phyloP scores from a whole-genome alignment of 2,329 filamentous ascomycete species.

The Oidium heveae region DNA sequence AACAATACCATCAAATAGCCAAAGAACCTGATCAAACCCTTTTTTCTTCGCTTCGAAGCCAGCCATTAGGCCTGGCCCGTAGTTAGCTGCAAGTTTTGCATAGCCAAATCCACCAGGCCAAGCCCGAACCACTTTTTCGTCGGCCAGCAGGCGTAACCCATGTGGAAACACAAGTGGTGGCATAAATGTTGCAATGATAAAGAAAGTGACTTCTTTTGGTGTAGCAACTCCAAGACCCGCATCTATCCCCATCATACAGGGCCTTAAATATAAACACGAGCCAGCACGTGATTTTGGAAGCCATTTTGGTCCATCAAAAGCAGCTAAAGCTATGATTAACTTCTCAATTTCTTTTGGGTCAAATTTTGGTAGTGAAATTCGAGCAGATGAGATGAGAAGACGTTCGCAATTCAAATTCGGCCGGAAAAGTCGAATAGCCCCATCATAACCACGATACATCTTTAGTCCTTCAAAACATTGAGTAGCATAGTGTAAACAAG shows the following conservation, averaged over 20 bases:
- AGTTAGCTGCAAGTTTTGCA: conserved; percentile 84
- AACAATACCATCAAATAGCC: conserved; percentile 63
- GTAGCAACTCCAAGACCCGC: conserved; percentile 56
- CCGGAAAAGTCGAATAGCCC: no score
- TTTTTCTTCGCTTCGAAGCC: conserved; percentile 45
- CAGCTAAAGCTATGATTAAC: no score
- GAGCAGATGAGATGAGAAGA: no score
- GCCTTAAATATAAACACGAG: conserved; percentile 51
- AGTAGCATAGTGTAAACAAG: conserved; percentile 66
- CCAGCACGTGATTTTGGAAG: conserved; percentile 43
- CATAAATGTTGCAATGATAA: conserved; percentile 47
- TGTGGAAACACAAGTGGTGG: conserved; percentile 25
- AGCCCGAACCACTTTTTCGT: conserved; percentile 57
- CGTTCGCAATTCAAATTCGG: no score
- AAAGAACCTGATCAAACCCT: conserved; percentile 80
- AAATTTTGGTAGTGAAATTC: no score
- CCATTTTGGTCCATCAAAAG: conserved; percentile 42
- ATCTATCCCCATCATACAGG: conserved; percentile 66
- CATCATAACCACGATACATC: no score
- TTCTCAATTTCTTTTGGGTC: no score
- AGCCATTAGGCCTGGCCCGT: conserved; percentile 59
- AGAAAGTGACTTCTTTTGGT: conserved; percentile 68
- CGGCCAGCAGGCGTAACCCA: conserved; percentile 53
- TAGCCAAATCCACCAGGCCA: conserved; percentile 88
- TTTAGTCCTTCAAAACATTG: conserved; percentile 31